Conservation (phyloP, 2,329 filamentous ascomycete genomes). For the Ceratocystis destructans region DNA sequence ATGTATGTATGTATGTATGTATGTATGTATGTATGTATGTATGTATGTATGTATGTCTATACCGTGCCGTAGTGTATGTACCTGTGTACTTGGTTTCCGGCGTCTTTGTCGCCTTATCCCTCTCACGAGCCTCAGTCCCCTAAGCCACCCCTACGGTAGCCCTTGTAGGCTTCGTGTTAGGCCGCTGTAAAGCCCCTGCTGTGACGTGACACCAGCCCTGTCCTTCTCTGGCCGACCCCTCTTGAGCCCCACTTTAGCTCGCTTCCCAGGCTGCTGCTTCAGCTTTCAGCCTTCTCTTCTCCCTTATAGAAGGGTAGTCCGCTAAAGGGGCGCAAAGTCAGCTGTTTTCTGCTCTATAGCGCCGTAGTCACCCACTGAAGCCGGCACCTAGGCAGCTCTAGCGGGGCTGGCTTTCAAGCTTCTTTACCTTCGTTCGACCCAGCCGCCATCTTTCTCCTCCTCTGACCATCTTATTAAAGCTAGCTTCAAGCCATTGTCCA, state of each 20-base stretch:
- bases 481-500: background rate
- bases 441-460: background rate
- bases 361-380: background rate
- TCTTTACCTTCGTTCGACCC: background rate
- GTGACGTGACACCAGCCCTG: background rate
- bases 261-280: background rate
- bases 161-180: background rate
- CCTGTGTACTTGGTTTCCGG: background rate
- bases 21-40: too few species aligned
- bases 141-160: background rate
- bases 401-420: background rate
- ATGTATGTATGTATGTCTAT: too few species aligned
- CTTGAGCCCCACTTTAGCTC: background rate
- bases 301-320: background rate
- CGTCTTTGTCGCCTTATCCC: too few species aligned
- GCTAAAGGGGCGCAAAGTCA: background rate
- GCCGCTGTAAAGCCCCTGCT: background rate
- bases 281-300: background rate
- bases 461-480: background rate
- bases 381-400: background rate
- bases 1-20: too few species aligned
- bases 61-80: background rate
- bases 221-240: background rate
- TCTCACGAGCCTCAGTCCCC: too few species aligned
- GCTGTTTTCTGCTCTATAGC: background rate